Evolutionary conservation across 2,329 filamentous ascomycete genomes (phyloP).

Genomic region (Fusarium veterinarium): DNA sequence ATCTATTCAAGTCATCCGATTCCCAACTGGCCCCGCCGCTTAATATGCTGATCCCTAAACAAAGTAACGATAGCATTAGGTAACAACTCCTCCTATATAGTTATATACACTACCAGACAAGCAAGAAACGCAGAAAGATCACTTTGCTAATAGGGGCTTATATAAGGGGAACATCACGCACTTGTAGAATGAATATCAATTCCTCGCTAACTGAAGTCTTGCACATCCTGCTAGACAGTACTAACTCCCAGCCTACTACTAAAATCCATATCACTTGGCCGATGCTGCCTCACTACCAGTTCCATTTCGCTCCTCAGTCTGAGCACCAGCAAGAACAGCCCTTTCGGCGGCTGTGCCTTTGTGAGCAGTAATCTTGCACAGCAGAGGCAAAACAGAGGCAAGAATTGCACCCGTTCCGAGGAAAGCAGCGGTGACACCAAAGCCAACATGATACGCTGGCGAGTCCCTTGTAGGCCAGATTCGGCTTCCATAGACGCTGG

Average conservation of each 20-base stretch:
- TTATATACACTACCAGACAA: background rate
- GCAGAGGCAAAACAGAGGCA: background rate
- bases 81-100: slow-evolving; percentile 47
- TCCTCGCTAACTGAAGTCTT: background rate
- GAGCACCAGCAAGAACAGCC: background rate
- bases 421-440: background rate
- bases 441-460: background rate
- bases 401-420: background rate
- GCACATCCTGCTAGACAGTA: background rate
- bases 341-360: background rate
- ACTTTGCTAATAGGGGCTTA: background rate
- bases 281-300: background rate
- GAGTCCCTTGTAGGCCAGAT: background rate
- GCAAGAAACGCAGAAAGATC: rapidly evolving
- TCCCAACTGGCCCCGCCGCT: slow-evolving; percentile 49
- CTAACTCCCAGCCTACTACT: too few species aligned
- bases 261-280: background rate
- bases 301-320: background rate
- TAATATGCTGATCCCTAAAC: slow-evolving; percentile 56
- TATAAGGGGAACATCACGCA: rapidly evolving
- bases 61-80: slow-evolving; percentile 60
- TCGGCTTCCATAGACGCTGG: background rate
- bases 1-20: background rate
- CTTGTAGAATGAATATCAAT: background rate
- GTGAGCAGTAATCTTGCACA: background rate